Evolutionary conservation across 805 yeast species (phyloP).

Genomic region (Spathaspora boniae): DNA sequence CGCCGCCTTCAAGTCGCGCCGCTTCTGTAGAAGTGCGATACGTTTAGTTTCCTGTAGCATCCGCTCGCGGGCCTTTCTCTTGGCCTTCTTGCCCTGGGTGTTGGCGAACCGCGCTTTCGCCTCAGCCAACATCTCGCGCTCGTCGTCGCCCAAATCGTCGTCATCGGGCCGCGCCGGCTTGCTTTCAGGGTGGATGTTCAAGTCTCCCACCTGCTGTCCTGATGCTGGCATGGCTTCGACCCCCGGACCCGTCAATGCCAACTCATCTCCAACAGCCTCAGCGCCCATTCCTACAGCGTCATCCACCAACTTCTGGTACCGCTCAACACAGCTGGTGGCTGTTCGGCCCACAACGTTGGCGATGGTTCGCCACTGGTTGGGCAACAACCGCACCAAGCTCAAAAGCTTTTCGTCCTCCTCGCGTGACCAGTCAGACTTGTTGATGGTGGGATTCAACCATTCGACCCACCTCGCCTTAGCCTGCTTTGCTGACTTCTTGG

Average conservation of each 20-base stretch:
- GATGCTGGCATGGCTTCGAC: constrained; percentile 46
- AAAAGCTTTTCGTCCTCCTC: constrained; percentile 75
- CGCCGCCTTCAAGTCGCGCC: constrained; percentile 79
- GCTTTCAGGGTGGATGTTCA: constrained; percentile 72
- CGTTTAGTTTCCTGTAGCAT: constrained; percentile 75
- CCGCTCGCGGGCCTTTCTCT: constrained; percentile 82
- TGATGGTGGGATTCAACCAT: constrained; percentile 72
- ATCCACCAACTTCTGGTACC: constrained; percentile 72
- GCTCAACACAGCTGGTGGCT: constrained; percentile 79
- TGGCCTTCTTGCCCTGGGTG: constrained; percentile 93
- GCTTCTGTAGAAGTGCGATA: constrained; percentile 69
- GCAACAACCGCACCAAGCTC: constrained; percentile 63
- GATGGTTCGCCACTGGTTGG: constrained; percentile 95
- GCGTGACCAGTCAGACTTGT: constrained; percentile 62
- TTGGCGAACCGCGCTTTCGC: constrained; percentile 89
- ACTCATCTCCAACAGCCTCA: constrained; percentile 14
- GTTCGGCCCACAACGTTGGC: constrained; percentile 70
- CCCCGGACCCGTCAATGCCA: constrained; percentile 50
- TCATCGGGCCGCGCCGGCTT: constrained; percentile 80
- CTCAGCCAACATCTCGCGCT: constrained; percentile 88
- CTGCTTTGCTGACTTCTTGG: constrained; percentile 85
- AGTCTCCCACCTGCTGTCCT: constrained; percentile 46
- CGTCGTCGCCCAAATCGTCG: constrained; percentile 80
- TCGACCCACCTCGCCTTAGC: constrained; percentile 93
- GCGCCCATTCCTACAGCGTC: constrained; percentile 39